Conservation (phyloP, 306 rosid species). For the Datisca glomerata region DNA sequence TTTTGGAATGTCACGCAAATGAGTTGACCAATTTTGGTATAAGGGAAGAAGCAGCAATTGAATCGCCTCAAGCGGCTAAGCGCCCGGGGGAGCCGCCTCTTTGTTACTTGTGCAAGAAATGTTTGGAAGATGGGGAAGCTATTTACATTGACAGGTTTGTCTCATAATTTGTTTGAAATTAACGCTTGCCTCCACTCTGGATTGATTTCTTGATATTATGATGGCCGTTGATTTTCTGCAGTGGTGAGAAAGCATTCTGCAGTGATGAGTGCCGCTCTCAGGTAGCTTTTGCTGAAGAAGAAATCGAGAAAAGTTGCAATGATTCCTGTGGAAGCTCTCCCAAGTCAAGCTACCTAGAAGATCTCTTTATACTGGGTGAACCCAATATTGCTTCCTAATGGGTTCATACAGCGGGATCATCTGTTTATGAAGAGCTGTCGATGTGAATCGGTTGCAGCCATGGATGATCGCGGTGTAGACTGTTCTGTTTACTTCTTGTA, state of each 20-base stretch:
- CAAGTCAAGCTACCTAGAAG: conserved; percentile 46
- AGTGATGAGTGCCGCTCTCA: conserved; percentile 37
- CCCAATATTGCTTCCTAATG: conserved; percentile 20
- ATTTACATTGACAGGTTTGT: conserved; percentile 43
- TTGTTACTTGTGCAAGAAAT: conserved; percentile 47
- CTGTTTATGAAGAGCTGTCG: conserved; percentile 25
- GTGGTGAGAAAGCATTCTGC: conserved; percentile 61
- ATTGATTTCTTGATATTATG: conserved; percentile 5
- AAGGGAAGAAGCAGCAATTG: conserved; percentile 27
- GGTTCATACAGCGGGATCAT: conserved; percentile 17
- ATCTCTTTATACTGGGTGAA: conserved; percentile 50
- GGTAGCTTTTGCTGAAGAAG: conserved; percentile 32
- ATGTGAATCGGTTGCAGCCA: conserved; percentile 31
- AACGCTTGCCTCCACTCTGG: conserved; percentile 1
- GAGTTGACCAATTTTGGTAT: conserved; percentile 33
- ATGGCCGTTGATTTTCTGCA: conserved; percentile 18
- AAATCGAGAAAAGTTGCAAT: conserved; percentile 25
- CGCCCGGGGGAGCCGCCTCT: conserved; percentile 25
- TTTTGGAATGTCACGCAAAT: conserved; percentile 58
- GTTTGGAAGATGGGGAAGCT: conserved; percentile 38
- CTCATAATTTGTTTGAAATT: not conserved
- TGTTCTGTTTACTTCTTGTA: conserved; percentile 18
- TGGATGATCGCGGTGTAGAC: conserved; percentile 27
- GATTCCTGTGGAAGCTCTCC: conserved; percentile 39
- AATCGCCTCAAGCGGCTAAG: conserved; percentile 20